These are phyloP conservation scores for Kodamaea leandrae DNA, from an alignment of 805 yeast species.

Conservation along the genomic window DNA sequence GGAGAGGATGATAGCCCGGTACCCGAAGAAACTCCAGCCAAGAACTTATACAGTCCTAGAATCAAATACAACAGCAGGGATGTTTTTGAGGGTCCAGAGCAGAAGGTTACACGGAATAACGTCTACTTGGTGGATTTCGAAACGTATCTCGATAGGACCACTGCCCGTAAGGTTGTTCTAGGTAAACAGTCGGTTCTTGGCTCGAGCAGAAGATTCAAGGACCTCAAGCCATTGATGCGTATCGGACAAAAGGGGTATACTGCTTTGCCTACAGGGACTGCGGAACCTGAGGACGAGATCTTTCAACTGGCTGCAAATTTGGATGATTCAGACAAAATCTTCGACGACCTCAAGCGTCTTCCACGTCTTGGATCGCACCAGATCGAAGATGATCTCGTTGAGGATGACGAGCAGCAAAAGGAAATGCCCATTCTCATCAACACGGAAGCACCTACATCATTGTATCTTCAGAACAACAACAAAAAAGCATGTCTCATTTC, in stretches of 20 bases:
- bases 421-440: conserved; percentile 43
- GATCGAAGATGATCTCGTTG: conserved; percentile 44
- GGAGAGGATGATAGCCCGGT: conserved; percentile 19
- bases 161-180: conserved; percentile 43
- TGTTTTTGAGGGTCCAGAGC: conserved; percentile 65
- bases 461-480: conserved; percentile 59
- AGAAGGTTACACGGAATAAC: conserved; percentile 53
- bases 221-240: conserved; percentile 50
- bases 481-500: conserved; percentile 70
- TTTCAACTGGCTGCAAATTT: conserved; percentile 34
- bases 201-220: conserved; percentile 51
- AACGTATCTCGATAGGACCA: conserved; percentile 23
- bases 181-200: conserved; percentile 58
- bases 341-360: conserved; percentile 43
- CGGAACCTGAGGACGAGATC: conserved; percentile 29
- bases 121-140: conserved; percentile 53
- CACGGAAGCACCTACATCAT: conserved; percentile 75
- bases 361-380: conserved; percentile 63
- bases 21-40: conserved; percentile 17
- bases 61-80: conserved; percentile 12
- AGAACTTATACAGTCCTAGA: conserved; percentile 3
- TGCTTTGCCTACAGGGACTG: conserved; percentile 17
- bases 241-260: conserved; percentile 34
- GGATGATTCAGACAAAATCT: conserved; percentile 35
- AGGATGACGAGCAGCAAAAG: conserved; percentile 42